Evolutionary conservation across 164 flowering plant species (phyloP), one percentile per base, ranked within the genome.

Genomic region (Pachysandra terminalis): DNA sequence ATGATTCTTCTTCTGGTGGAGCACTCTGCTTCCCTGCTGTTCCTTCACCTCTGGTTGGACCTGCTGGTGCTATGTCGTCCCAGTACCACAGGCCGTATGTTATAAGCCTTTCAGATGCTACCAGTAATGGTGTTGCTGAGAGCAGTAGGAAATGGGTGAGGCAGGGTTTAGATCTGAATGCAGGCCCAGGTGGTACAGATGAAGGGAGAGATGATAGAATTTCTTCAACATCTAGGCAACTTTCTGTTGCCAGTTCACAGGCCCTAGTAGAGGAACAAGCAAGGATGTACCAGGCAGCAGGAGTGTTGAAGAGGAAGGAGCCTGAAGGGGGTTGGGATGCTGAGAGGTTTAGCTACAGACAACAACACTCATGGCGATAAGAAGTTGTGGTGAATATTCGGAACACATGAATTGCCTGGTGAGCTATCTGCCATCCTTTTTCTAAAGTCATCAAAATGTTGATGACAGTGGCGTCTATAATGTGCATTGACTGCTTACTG

Each of bases 161-260:
- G 71, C 91, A 84, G 64, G 88, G 90, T 57, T 71, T 95, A 25
- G 97, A 95, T 74, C 84, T 95, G 5, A 92, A 95, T 79, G 79
- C 96, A 9, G 98, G 98, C 25, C 97, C 96, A 49, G 91, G 86
- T 35, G 78, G 71, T 48, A 23, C 74, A 41, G 95, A 90, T 51
- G 98, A 89, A 54, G 84, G 83, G 59, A 86, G 87, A 66, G 91
- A 89, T 61, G 97, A 92, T 55, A 79, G 80, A 58, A 67, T 85
- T 23, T 41, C 84, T 56, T 55, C 74, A 28, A 66, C 73, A 57
- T 69, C 81, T 16, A 84, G 93, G 71, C 96, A 82, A 67, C 74
- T 77, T 40, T 72, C 91, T 19, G 81, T 80, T 80, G 68, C 82
- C 55, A 74, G 74, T 79, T 73, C 93, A 37, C 94, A 85, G 61